phyloP scores from a whole-genome alignment of 164 flowering plant species.

The Santalum album region DNA sequence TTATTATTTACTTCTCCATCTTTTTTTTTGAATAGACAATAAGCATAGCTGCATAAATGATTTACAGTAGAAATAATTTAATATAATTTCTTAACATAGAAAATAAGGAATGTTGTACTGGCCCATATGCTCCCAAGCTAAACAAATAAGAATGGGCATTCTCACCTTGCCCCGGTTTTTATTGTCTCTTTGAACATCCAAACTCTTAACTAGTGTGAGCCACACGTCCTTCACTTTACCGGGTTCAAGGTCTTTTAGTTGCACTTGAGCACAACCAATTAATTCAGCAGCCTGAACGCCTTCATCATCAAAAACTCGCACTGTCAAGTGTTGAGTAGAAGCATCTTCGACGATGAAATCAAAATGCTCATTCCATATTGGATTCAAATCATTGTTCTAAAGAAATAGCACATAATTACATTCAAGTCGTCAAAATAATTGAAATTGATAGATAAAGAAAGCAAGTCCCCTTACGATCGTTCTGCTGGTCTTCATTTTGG shows the following conservation, averaged over 20 bases:
- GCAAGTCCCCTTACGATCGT: not conserved
- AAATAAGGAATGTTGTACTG: not conserved
- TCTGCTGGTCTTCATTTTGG: not conserved
- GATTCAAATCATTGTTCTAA: constrained; percentile 2
- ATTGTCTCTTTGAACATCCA: not conserved
- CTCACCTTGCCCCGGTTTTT: constrained; percentile 3
- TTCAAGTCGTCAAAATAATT: not conserved
- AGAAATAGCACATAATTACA: not conserved
- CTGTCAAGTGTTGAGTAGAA: not conserved
- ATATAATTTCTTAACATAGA: no score
- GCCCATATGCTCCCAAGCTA: not conserved
- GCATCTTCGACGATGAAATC: not conserved
- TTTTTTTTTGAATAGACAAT: no score
- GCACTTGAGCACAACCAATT: not conserved
- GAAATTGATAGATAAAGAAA: not conserved
- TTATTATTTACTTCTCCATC: no score
- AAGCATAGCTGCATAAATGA: no score
- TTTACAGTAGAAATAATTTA: no score
- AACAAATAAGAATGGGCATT: not conserved
- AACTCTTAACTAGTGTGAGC: constrained; percentile 1
- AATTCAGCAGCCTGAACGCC: not conserved
- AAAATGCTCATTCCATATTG: constrained; percentile 3
- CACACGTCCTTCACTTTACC: constrained; percentile 5
- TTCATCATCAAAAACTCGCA: constrained; percentile 3
- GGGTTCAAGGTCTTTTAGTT: not conserved